Base-by-base conservation (phyloP, 306 rosid genomes). In the Fagus crenata region DNA sequence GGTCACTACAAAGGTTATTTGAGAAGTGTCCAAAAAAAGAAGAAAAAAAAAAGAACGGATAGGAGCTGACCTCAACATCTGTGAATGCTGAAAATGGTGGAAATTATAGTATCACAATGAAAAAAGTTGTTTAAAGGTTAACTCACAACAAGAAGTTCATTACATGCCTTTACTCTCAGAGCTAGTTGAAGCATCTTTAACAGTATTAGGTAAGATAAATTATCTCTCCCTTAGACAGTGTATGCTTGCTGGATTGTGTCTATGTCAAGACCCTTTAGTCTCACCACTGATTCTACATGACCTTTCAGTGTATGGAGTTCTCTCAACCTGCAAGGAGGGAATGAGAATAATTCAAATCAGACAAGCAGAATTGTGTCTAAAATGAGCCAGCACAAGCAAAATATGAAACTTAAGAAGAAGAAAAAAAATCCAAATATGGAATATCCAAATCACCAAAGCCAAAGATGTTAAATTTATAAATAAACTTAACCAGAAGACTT, bases 211-310 rank as follows among this genome's bases (percentile, higher is more conserved):
- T 68, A 74, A 68, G 75, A 88, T 67, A 77, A 56, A 81, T 69
- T 22, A 51, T 56, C 71, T 79, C 69, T 79, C 69, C 28, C 80
- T 91, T 84, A 95, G 63, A 95, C 97, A 5, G 98, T 95, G 84
- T 95, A 95, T 15, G 98, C 88, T 88, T 95, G 98, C 88, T 95
- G 98, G 82, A 95, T 95, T 53, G 98, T 95, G 84, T 92, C 97
- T 15, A 95, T 92, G 84, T 95, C 98, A 0, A 95, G 96, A 14
- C 96, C 96, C 90, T 92, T 95, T 90, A 89, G 85, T 80, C 97
- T 90, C 96, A 95, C 98, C 71, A 95, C 98, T 28, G 97, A 92
- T 84, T 95, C 98, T 42, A 95, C 98, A 32, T 95, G 98, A 43
- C 98, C 98, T 73, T 95, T 95, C 53, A 95, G 92, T 65, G 98